phyloP scores from a whole-genome alignment of 768 basidiomycete species.

The Suillus hirtellus region DNA sequence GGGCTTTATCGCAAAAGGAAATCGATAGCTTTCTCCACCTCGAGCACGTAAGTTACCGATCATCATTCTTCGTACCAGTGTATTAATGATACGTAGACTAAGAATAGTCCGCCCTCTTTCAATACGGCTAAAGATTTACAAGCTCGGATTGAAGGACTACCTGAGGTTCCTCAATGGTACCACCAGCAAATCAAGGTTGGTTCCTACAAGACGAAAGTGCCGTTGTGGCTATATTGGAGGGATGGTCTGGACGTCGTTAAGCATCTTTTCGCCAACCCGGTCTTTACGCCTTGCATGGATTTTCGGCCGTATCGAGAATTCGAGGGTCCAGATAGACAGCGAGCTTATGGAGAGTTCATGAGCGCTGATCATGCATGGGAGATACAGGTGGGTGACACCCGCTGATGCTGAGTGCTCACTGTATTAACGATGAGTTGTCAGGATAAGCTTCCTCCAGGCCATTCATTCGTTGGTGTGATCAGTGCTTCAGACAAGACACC shows the following conservation, averaged over 20 bases:
- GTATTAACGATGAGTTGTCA: neutral
- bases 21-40: conserved; percentile 9
- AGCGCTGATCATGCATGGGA: neutral
- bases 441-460: neutral
- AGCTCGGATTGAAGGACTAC: conserved; percentile 1
- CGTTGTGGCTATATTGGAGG: neutral
- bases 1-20: too few relatives aligned
- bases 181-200: conserved; percentile 13
- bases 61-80: neutral
- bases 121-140: neutral
- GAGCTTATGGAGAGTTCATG: neutral
- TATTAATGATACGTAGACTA: neutral
- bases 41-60: neutral
- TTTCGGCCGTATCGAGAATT: neutral
- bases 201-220: conserved; percentile 9
- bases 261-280: too few relatives aligned
- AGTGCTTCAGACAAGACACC: conserved; percentile 36
- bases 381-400: neutral
- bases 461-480: conserved; percentile 19
- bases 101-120: neutral
- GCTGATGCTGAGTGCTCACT: neutral
- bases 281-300: too few relatives aligned
- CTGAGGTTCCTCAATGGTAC: conserved; percentile 12
- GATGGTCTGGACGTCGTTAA: too few relatives aligned
- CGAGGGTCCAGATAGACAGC: neutral